Evolutionary conservation across 2,329 filamentous ascomycete genomes (phyloP).

Genomic region (Camillea tinctor): DNA sequence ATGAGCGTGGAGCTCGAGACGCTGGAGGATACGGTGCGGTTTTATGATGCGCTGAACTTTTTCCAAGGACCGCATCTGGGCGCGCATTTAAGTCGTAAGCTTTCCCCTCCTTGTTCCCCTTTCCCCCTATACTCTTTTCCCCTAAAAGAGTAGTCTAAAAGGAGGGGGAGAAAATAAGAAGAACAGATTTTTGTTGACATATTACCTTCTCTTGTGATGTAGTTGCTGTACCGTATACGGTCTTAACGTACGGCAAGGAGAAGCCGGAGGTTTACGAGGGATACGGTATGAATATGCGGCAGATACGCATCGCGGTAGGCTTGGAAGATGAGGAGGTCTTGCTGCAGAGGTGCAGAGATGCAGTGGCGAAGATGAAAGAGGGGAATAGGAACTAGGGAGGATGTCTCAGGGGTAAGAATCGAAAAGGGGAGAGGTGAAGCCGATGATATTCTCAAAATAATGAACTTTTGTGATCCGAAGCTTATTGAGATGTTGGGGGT

Average conservation of each 20-base stretch:
- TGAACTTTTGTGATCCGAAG: no score
- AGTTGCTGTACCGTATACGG: slow-evolving; percentile 47
- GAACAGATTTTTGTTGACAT: background rate
- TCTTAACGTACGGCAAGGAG: slow-evolving; percentile 42
- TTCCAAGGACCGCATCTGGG: slow-evolving; percentile 54
- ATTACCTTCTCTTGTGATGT: background rate
- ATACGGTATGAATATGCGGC: slow-evolving; percentile 39
- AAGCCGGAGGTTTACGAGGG: slow-evolving; percentile 37
- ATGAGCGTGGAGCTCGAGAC: slow-evolving; percentile 50
- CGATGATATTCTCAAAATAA: no score
- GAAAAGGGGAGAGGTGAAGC: background rate
- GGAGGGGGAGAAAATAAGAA: no score
- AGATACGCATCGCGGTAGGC: slow-evolving; percentile 47
- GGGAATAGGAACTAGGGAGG: background rate
- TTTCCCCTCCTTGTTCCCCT: background rate
- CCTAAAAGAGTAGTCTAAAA: background rate
- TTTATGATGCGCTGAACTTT: slow-evolving; percentile 49
- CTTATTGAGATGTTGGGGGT: no score
- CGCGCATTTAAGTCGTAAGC: slow-evolving; percentile 43
- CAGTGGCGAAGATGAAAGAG: slow-evolving; percentile 1
- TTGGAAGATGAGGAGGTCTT: slow-evolving; percentile 44
- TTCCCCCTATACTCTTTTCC: background rate
- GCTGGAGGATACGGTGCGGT: slow-evolving; percentile 40
- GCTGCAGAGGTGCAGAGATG: slow-evolving; percentile 8
- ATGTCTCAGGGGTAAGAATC: background rate